These are phyloP conservation scores for Cardamine chenopodiifolia DNA, from an alignment of 345 rosid species.

Conservation along the genomic window DNA sequence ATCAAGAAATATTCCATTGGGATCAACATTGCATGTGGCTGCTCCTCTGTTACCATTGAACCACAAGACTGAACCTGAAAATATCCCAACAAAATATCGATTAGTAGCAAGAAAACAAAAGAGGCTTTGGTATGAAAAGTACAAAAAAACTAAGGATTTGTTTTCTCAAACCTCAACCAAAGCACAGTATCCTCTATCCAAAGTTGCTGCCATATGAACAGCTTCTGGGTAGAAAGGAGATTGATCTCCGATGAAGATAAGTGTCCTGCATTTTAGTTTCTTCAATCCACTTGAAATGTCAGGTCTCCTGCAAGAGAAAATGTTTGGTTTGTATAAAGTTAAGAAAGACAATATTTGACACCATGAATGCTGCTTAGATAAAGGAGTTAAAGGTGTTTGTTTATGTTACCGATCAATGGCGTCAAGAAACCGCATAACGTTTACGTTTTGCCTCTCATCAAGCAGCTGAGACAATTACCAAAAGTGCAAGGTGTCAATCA, in stretches of 20 bases:
- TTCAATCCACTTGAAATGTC: constrained; percentile 74
- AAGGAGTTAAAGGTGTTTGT: constrained; percentile 9
- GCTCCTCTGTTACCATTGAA: constrained; percentile 98
- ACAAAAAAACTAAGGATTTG: not conserved
- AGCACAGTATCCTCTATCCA: constrained; percentile 88
- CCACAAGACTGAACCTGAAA: constrained; percentile 96
- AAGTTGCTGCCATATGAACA: constrained; percentile 71
- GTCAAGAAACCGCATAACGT: constrained; percentile 67
- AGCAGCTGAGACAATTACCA: constrained; percentile 56
- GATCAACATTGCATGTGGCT: constrained; percentile 94
- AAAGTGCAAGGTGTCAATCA: constrained; percentile 6
- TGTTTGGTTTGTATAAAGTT: constrained; percentile 1
- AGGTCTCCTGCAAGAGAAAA: constrained; percentile 64
- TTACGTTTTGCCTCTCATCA: constrained; percentile 82
- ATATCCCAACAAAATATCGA: not conserved
- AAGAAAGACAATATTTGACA: not conserved
- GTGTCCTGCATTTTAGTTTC: constrained; percentile 81
- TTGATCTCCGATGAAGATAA: constrained; percentile 83
- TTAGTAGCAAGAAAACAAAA: not conserved
- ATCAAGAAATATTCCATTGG: constrained; percentile 95
- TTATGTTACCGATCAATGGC: constrained; percentile 58
- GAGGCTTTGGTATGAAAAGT: not conserved
- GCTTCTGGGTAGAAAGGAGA: constrained; percentile 94
- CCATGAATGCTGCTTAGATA: not conserved
- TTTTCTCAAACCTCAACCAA: constrained; percentile 78